Conservation (phyloP, 2,329 filamentous ascomycete genomes). For the Cercospora berteroae region DNA sequence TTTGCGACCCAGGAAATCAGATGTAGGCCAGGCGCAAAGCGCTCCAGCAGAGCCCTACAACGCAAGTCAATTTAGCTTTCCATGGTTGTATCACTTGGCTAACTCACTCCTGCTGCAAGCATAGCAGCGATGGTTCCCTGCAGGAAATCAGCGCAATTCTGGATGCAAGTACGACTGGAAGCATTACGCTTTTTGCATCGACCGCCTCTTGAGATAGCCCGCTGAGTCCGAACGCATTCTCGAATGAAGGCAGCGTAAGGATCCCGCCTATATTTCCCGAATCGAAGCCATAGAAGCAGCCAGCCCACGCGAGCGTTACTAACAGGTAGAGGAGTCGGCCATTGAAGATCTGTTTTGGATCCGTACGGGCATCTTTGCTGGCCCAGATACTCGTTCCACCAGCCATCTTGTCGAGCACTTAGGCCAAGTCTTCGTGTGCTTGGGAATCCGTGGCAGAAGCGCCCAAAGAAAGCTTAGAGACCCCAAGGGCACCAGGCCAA, state of each 20-base stretch:
- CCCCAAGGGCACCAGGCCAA: slow-evolving; percentile 5
- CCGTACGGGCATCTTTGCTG: slow-evolving; percentile 23
- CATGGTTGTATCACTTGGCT: neutral
- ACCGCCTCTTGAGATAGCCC: slow-evolving; percentile 14
- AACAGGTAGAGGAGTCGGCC: slow-evolving; percentile 19
- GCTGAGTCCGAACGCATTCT: slow-evolving; percentile 22
- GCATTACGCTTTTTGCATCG: slow-evolving; percentile 5
- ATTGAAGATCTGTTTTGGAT: slow-evolving; percentile 23
- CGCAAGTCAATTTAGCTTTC: neutral
- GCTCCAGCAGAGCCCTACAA: slow-evolving; percentile 21
- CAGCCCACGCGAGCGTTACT: slow-evolving; percentile 21
- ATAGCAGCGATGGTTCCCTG: slow-evolving; percentile 23
- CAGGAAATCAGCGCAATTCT: neutral
- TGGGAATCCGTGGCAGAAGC: slow-evolving; percentile 5
- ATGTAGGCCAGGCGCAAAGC: slow-evolving; percentile 18
- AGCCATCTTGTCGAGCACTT: slow-evolving; percentile 8
- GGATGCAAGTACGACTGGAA: neutral
- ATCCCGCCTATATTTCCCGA: slow-evolving; percentile 25
- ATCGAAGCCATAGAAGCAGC: slow-evolving; percentile 25
- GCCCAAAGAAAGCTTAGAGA: neutral
- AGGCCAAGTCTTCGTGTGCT: slow-evolving; percentile 1
- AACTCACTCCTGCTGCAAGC: slow-evolving; percentile 20
- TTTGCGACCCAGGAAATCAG: slow-evolving; percentile 22
- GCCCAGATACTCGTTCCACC: slow-evolving; percentile 22
- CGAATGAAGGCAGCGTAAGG: slow-evolving; percentile 22